Base-by-base conservation (phyloP, 805 yeast species). In the Nakazawaea siamensis region DNA sequence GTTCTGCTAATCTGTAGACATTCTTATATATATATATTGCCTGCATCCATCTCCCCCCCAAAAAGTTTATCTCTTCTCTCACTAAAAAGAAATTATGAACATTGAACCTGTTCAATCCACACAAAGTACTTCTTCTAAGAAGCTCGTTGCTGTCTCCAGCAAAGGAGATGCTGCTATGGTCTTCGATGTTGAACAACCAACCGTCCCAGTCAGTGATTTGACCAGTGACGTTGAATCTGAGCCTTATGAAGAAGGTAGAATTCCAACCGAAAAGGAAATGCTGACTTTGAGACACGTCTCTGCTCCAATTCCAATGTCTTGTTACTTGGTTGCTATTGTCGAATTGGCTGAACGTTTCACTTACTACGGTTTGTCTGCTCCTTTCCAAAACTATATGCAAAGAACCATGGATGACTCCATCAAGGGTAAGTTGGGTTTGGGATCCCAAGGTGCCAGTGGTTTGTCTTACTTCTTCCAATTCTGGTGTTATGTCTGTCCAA, bases 311-410 rank as follows among this genome's bases (percentile, higher is more conserved):
- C 80, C 81, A 15, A 27, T 59, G 24, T 54, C 75, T n/a, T 73
- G 76, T 43, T 76, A 75, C 74, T 60, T 72, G 32, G 79, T 76
- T 27, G 80, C 80, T 11, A 39, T 82, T 29, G 84, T 83, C 27
- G 94, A 83, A 60, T 72, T 83, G 42, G 73, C 88, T 31, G 94
- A 83, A 57, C 71, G 94, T 45, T 82, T 83, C 53, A 70, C 90
- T 10, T 83, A 77, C 62, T 83, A 83, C 49, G 92, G 94, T 50
- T 62, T 80, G 41, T 68, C 78, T 31, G 81, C 83, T 39, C 81
- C 85, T 6, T 76, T 83, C 60, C 80, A 74, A 60, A 83, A 83
- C 60, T 82, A 80, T 57, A 79, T 83, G 80, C 83, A 79, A 54
- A 61, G 73, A 41, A 52, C 55, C 25, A 36, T 45, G 46, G 54